phyloP scores from a whole-genome alignment of 2,329 filamentous ascomycete species.

The Blastomyces emzantsi region DNA sequence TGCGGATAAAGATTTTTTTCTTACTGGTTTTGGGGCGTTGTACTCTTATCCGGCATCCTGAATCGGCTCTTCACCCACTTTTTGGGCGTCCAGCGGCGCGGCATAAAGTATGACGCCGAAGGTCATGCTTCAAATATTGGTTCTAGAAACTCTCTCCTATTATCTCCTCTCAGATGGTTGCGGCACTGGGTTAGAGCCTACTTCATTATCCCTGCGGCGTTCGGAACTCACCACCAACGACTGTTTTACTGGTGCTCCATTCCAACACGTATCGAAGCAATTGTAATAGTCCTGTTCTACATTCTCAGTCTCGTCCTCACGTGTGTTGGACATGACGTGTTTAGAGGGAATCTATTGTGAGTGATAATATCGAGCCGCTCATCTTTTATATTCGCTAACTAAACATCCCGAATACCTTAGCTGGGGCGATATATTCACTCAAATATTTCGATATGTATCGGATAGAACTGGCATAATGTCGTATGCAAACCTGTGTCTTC shows the following conservation, averaged over 20 bases:
- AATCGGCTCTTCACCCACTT: slow-evolving; percentile 23
- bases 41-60: slow-evolving; percentile 29
- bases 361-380: slow-evolving; percentile 14
- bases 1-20: slow-evolving; percentile 21
- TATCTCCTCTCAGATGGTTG: slow-evolving; percentile 10
- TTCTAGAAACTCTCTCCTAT: slow-evolving; percentile 4
- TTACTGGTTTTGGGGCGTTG: slow-evolving; percentile 35
- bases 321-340: slow-evolving; percentile 38
- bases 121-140: background rate
- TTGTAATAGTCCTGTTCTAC: slow-evolving; percentile 40
- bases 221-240: slow-evolving; percentile 36
- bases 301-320: slow-evolving; percentile 38
- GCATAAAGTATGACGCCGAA: slow-evolving; percentile 15
- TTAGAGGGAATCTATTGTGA: slow-evolving; percentile 42
- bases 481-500: slow-evolving; percentile 53
- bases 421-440: slow-evolving; percentile 19
- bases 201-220: slow-evolving; percentile 37
- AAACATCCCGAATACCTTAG: slow-evolving; percentile 8
- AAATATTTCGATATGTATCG: slow-evolving; percentile 48
- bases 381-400: background rate
- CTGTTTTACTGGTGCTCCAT: slow-evolving; percentile 38
- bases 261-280: slow-evolving; percentile 40
- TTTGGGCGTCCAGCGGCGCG: slow-evolving; percentile 11
- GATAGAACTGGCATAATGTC: slow-evolving; percentile 57
- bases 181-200: slow-evolving; percentile 30